These are phyloP conservation scores for Telfairia occidentalis DNA, from an alignment of 331 rosid species.

Conservation along the genomic window DNA sequence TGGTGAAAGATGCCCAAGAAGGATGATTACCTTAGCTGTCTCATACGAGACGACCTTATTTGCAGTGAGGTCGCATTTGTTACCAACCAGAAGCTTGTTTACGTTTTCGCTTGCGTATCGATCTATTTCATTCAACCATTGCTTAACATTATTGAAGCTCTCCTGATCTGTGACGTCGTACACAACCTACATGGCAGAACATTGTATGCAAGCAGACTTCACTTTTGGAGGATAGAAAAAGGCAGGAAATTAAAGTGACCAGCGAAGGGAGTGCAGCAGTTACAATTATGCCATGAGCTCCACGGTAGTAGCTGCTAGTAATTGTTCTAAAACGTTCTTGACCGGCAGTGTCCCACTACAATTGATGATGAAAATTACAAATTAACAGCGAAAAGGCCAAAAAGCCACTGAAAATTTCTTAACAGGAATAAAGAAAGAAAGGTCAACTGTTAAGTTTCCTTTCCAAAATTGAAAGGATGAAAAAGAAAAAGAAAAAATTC, in stretches of 20 bases:
- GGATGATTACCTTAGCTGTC: constrained; percentile 46
- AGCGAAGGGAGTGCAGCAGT: constrained; percentile 14
- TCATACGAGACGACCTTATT: constrained; percentile 68
- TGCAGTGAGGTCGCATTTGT: constrained; percentile 62
- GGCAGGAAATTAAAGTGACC: not conserved
- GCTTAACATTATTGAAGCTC: constrained; percentile 77
- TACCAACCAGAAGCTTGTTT: constrained; percentile 80
- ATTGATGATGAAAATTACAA: constrained; percentile 12
- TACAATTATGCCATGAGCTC: constrained; percentile 98
- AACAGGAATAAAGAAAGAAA: constrained; percentile 21
- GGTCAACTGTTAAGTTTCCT: no score
- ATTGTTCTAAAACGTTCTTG: constrained; percentile 98
- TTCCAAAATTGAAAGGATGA: not conserved
- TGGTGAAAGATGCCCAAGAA: not conserved
- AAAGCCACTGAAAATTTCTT: not conserved
- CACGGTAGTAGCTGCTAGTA: constrained; percentile 99
- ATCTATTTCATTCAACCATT: constrained; percentile 79
- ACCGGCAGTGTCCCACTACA: constrained; percentile 99
- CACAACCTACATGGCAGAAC: constrained; percentile 38
- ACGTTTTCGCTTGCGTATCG: constrained; percentile 67
- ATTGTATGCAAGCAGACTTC: not conserved
- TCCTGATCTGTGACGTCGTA: constrained; percentile 81
- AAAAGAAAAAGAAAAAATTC: not conserved
- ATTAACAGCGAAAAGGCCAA: not conserved
- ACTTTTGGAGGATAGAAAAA: not conserved